Evolutionary conservation across 768 basidiomycete species (phyloP).

Genomic region (Exidia glandulosa): DNA sequence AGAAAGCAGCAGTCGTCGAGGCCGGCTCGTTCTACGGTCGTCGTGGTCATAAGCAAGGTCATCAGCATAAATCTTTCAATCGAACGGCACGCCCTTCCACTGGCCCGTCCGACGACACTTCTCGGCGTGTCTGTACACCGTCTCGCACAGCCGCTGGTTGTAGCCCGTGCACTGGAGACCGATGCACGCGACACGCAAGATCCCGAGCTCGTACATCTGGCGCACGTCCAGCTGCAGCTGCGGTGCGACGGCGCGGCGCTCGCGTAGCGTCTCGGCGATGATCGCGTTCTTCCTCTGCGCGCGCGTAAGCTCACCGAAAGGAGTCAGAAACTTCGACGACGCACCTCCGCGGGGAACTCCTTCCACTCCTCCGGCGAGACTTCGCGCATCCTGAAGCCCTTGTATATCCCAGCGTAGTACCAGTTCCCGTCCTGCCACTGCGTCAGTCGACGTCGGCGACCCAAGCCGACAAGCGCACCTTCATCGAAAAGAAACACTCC

Average conservation of each 20-base stretch:
- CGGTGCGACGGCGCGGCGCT: conserved; percentile 65
- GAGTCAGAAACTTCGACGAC: conserved; percentile 6
- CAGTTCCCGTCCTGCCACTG: conserved; percentile 57
- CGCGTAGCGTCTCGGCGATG: conserved; percentile 60
- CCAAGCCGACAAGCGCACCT: not conserved
- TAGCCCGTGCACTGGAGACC: conserved; percentile 71
- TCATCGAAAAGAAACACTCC: conserved; percentile 62
- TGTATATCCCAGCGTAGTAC: conserved; percentile 79
- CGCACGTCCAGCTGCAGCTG: conserved; percentile 65
- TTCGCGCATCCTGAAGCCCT: conserved; percentile 52
- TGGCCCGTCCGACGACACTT: not conserved
- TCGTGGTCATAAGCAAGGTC: not conserved
- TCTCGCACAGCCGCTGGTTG: conserved; percentile 52
- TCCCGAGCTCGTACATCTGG: conserved; percentile 63
- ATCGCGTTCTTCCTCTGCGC: conserved; percentile 53
- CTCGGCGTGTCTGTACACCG: conserved; percentile 45
- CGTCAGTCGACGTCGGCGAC: not conserved
- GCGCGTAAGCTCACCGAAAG: conserved; percentile 2
- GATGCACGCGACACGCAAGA: conserved; percentile 61
- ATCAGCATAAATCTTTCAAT: not conserved
- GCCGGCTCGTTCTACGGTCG: not conserved
- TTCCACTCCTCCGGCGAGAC: conserved; percentile 61
- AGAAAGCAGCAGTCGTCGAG: not conserved
- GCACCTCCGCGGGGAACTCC: conserved; percentile 51
- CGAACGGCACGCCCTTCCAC: not conserved